Conservation (phyloP, 2,329 filamentous ascomycete species). For the Tolypocladium nubicola region DNA sequence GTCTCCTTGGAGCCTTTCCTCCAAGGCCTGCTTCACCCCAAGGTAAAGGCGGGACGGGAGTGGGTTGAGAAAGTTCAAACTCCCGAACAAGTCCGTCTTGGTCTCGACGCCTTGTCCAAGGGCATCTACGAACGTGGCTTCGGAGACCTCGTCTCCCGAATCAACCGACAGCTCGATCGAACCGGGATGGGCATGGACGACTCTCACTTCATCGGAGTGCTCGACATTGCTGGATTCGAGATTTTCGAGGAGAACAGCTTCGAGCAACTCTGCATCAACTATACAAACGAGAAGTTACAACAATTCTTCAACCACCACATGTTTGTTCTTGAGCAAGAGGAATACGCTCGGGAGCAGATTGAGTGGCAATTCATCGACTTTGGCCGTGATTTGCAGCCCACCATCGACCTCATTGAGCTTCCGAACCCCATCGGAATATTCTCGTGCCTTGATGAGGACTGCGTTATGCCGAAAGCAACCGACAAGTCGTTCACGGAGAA, state of each 20-base stretch:
- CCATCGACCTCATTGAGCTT: slow-evolving; percentile 92
- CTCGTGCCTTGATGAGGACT: slow-evolving; percentile 94
- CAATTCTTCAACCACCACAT: slow-evolving; percentile 99
- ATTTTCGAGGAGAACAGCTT: slow-evolving; percentile 99
- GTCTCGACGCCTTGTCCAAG: slow-evolving; percentile 85
- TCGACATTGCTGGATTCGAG: slow-evolving; percentile 98
- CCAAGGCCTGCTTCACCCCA: slow-evolving; percentile 80
- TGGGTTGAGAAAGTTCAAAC: slow-evolving; percentile 99
- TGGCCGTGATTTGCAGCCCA: slow-evolving; percentile 90
- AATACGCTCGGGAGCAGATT: slow-evolving; percentile 94
- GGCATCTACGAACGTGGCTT: slow-evolving; percentile 97
- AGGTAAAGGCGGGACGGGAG: slow-evolving; percentile 89
- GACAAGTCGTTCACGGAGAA: slow-evolving; percentile 97
- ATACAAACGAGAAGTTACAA: slow-evolving; percentile 97
- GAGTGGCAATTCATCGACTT: slow-evolving; percentile 99
- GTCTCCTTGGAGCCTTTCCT: slow-evolving; percentile 79
- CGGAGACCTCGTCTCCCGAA: slow-evolving; percentile 80
- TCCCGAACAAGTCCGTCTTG: slow-evolving; percentile 85
- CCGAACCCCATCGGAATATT: slow-evolving; percentile 98
- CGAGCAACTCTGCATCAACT: slow-evolving; percentile 98
- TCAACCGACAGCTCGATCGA: slow-evolving; percentile 87
- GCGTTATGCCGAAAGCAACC: slow-evolving; percentile 97
- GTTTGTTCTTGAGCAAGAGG: slow-evolving; percentile 97
- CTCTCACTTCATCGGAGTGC: slow-evolving; percentile 90
- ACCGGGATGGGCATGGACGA: slow-evolving; percentile 75